A percentile compares a stretch with the other conserved stretches of the same genome.
These are phyloP conservation scores for Pythium aquatile DNA, from an alignment of 352 stramenopile genomes.

Conservation along the genomic window DNA sequence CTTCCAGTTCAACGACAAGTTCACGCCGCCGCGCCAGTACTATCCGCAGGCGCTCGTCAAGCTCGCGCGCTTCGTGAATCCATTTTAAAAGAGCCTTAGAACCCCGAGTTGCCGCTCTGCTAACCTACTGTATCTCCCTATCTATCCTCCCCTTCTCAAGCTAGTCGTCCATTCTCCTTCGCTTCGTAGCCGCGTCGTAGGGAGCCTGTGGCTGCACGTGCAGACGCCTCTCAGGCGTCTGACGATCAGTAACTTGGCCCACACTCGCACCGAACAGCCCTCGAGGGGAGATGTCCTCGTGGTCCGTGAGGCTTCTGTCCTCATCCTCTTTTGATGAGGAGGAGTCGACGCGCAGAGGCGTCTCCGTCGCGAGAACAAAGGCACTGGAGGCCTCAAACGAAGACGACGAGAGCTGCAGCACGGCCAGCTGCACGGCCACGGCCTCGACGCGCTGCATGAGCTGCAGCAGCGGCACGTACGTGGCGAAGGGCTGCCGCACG, in stretches of 20 bases:
- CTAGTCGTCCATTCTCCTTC: background rate
- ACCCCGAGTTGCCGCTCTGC: too few species aligned
- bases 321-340: background rate
- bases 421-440: conserved; percentile 4
- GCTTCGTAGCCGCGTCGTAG: background rate
- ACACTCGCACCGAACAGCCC: background rate
- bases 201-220: background rate
- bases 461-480: conserved; percentile 16
- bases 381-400: background rate
- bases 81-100: conserved; percentile 36
- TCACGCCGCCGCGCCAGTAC: conserved; percentile 37
- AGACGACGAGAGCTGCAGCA: background rate
- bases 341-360: background rate
- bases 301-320: background rate
- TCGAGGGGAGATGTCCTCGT: background rate
- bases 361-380: background rate
- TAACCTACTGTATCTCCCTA: background rate
- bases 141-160: background rate
- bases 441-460: conserved; percentile 16
- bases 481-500: conserved; percentile 18
- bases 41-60: conserved; percentile 53
- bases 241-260: background rate
- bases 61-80: conserved; percentile 51
- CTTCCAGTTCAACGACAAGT: conserved; percentile 34
- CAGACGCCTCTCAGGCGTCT: background rate